Evolutionary conservation across 169 alveolate genomes (phyloP).

Genomic region (Cryptosporidium parvum): DNA sequence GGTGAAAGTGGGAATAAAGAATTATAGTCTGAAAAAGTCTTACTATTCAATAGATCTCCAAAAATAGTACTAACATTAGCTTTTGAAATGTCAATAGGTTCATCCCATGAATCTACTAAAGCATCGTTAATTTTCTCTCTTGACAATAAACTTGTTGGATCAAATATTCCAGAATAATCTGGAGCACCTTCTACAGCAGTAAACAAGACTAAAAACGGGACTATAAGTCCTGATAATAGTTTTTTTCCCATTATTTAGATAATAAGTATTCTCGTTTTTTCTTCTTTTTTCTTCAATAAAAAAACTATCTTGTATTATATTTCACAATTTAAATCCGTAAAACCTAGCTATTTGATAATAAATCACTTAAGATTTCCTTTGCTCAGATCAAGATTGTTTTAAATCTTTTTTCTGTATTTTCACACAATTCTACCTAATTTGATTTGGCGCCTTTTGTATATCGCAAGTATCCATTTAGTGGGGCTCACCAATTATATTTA

Average conservation of each 20-base stretch:
- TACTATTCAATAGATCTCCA: not conserved
- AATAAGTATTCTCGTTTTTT: not conserved
- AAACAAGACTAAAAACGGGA: not conserved
- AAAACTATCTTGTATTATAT: not conserved
- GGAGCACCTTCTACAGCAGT: not conserved
- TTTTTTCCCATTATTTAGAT: not conserved
- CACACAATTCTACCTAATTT: not conserved
- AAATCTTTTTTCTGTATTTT: not conserved
- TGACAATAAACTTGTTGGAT: slow-evolving; percentile 55
- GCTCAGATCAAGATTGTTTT: not conserved
- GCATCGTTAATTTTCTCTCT: slow-evolving; percentile 23
- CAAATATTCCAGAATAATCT: slow-evolving; percentile 30
- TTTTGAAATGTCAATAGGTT: slow-evolving; percentile 3
- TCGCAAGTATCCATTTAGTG: slow-evolving; percentile 21
- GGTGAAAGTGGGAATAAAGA: slow-evolving; percentile 49
- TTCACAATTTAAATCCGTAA: not conserved
- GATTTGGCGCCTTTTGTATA: not conserved
- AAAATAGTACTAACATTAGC: not conserved
- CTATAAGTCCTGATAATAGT: not conserved
- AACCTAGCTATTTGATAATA: not conserved
- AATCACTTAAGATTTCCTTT: not conserved
- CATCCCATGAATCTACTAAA: slow-evolving; percentile 38
- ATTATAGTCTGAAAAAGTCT: not conserved
- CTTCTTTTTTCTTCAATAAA: too few species aligned
- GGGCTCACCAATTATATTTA: not conserved